Percentiles rank a stretch among this genome's conserved stretches.
Evolutionary conservation across 1,284 basidiomycete genomes (phyloP).

Genomic region (Cerioporus squamosus): DNA sequence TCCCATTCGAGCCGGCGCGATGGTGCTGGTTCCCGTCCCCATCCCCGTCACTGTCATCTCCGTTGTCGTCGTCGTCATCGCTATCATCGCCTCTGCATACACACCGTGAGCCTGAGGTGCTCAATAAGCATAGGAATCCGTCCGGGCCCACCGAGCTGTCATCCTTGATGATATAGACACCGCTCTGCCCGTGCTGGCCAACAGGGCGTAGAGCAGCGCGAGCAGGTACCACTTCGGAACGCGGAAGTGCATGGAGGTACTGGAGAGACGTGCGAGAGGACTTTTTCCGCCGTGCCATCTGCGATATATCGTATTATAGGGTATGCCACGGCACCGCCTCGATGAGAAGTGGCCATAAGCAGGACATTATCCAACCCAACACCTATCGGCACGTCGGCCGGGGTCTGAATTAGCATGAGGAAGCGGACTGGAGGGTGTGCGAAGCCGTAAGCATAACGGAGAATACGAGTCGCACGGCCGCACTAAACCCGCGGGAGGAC

Average conservation of each 20-base stretch:
- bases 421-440: not conserved
- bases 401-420: not conserved
- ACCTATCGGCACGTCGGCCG: conserved; percentile 9
- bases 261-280: conserved; percentile 4
- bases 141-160: not conserved
- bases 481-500: conserved; percentile 15
- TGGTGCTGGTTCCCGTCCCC: conserved; percentile 4
- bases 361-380: not conserved
- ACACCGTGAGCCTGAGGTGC: not conserved
- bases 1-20: not conserved
- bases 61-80: conserved; percentile 14
- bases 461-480: conserved; percentile 9
- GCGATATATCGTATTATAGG: conserved; percentile 15
- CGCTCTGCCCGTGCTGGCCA: conserved; percentile 5
- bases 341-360: conserved; percentile 3
- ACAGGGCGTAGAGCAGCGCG: conserved; percentile 10
- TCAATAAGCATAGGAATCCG: not conserved
- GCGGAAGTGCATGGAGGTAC: conserved; percentile 19
- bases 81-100: conserved; percentile 6
- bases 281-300: not conserved
- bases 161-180: not conserved
- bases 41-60: conserved; percentile 6
- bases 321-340: conserved; percentile 14
- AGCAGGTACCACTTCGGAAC: conserved; percentile 17
- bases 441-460: not conserved